These are phyloP conservation scores for Cucurbitaria berberidis DNA, from an alignment of 2,329 filamentous ascomycete species.

Conservation along the genomic window DNA sequence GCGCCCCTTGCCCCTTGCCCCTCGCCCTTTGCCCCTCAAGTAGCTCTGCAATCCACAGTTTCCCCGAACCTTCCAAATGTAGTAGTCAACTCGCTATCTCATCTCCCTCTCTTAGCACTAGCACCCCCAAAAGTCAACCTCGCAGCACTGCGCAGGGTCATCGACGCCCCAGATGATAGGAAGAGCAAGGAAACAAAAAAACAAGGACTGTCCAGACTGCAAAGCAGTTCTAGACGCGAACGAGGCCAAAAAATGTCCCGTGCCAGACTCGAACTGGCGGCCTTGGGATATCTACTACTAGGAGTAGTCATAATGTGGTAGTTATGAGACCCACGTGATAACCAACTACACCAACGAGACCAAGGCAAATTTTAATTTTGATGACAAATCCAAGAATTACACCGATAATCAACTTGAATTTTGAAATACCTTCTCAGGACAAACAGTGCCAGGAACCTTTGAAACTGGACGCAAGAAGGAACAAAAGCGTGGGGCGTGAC, in stretches of 20 bases:
- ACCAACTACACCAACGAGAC: constrained; percentile 48
- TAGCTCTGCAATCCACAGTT: constrained; percentile 21
- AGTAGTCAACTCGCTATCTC: background rate
- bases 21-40: constrained; percentile 21
- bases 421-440: too few species aligned
- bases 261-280: constrained; percentile 47
- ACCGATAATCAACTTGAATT: too few species aligned
- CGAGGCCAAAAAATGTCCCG: constrained; percentile 22
- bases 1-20: constrained; percentile 5
- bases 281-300: constrained; percentile 40
- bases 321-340: constrained; percentile 48
- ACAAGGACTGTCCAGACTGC: background rate
- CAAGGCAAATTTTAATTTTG: constrained; percentile 7
- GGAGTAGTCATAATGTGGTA: constrained; percentile 36
- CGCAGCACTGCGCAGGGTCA: background rate
- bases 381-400: constrained; percentile 1
- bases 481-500: too few species aligned
- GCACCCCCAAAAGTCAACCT: background rate
- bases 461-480: too few species aligned
- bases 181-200: constrained; percentile 9
- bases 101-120: background rate
- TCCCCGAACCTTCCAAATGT: background rate
- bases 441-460: too few species aligned
- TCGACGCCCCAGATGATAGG: background rate
- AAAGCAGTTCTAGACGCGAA: too few species aligned